Evolutionary conservation across 192 early-diverging fungal genomes (phyloP).

Genomic region (Backusella luteola): DNA sequence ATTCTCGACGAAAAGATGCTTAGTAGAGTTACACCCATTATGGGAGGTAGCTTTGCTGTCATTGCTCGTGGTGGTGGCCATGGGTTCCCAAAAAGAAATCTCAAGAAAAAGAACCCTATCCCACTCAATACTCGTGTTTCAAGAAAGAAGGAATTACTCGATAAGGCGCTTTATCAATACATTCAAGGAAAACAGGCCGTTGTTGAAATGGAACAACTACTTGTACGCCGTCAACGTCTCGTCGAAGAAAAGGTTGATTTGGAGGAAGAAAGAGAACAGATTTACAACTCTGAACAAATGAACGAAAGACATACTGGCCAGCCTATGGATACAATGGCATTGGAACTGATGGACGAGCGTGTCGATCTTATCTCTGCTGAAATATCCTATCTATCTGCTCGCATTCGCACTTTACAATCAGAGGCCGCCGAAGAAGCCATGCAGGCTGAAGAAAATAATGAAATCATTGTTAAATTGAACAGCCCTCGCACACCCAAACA

Average conservation of each 20-base stretch:
- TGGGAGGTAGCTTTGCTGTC: conserved; percentile 42
- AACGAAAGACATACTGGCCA: conserved; percentile 15
- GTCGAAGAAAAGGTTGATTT: conserved; percentile 48
- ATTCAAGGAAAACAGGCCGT: conserved; percentile 50
- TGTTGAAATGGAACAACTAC: conserved; percentile 47
- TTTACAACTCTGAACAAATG: conserved; percentile 40
- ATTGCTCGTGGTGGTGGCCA: conserved; percentile 27
- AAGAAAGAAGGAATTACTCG: conserved; percentile 54
- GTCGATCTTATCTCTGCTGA: conserved; percentile 57
- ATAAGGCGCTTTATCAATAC: conserved; percentile 53
- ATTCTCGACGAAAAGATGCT: conserved; percentile 33
- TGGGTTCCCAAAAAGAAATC: conserved; percentile 24
- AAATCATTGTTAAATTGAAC: not conserved
- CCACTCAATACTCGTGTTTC: conserved; percentile 32
- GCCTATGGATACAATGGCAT: conserved; percentile 24
- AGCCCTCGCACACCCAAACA: conserved; percentile 18
- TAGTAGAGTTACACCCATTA: conserved; percentile 18
- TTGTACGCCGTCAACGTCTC: conserved; percentile 47
- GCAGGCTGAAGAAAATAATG: conserved; percentile 10
- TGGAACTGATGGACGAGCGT: conserved; percentile 56
- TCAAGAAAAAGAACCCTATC: conserved; percentile 28
- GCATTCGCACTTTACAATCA: conserved; percentile 48
- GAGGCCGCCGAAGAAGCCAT: conserved; percentile 44
- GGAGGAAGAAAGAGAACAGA: conserved; percentile 45
- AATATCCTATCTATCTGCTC: conserved; percentile 53